Conservation (phyloP, 768 basidiomycete genomes). For the Termitomyces sp. region DNA sequence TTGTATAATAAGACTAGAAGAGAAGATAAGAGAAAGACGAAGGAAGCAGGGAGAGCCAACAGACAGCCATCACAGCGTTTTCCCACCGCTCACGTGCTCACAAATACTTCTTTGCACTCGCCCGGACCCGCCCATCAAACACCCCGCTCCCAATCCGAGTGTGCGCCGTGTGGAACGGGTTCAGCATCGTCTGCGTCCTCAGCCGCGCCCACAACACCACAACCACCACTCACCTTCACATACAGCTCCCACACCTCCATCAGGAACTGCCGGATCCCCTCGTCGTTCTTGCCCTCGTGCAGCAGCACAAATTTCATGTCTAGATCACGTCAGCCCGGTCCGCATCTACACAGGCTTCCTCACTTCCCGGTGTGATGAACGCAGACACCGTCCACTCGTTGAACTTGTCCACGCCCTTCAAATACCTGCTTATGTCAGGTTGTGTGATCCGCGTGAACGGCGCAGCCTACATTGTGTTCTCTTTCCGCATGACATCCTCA, state of each 20-base stretch:
- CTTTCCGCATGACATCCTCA: slow-evolving; percentile 88
- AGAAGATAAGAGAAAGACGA: slow-evolving; percentile 29
- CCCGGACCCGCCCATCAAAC: slow-evolving; percentile 83
- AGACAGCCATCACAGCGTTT: slow-evolving; percentile 26
- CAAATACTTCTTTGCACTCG: slow-evolving; percentile 84
- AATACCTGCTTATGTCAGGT: slow-evolving; percentile 61
- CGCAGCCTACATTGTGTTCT: slow-evolving; percentile 67
- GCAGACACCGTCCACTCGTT: slow-evolving; percentile 99
- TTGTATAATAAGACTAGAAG: slow-evolving; percentile 26
- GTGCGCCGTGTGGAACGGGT: slow-evolving; percentile 96
- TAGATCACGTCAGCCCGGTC: slow-evolving; percentile 31
- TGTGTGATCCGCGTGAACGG: slow-evolving; percentile 8
- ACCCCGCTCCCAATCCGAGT: slow-evolving; percentile 72
- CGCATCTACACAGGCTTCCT: slow-evolving; percentile 27
- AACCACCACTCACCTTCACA: slow-evolving; percentile 71
- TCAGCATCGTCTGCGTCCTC: slow-evolving; percentile 67
- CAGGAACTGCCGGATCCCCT: slow-evolving; percentile 91
- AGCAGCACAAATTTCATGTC: slow-evolving; percentile 94
- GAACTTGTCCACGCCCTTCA: slow-evolving; percentile 94
- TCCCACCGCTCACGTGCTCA: slow-evolving; percentile 27
- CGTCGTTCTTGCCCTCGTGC: slow-evolving; percentile 96
- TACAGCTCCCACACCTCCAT: slow-evolving; percentile 97
- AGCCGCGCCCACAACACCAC: slow-evolving; percentile 2
- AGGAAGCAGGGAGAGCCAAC: slow-evolving; percentile 23
- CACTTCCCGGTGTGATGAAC: slow-evolving; percentile 94